A percentile compares a stretch with the other conserved stretches of the same genome.
Conservation (phyloP, 2,329 filamentous ascomycete genomes). For the Apiospora aurea region DNA sequence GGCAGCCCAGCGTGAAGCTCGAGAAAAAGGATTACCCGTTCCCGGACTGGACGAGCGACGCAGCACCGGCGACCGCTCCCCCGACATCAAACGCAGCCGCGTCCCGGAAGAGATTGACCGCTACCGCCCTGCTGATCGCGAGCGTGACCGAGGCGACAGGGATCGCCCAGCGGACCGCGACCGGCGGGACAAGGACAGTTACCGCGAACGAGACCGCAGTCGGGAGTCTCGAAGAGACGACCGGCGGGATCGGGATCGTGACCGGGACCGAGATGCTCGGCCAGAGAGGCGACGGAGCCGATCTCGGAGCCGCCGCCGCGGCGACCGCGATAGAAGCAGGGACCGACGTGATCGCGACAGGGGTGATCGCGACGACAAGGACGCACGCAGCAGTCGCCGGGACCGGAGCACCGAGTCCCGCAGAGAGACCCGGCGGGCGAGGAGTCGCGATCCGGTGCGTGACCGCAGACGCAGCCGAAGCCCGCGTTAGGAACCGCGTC, state of each 20-base stretch:
- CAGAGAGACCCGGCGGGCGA: constrained; percentile 31
- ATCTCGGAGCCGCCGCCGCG: constrained; percentile 43
- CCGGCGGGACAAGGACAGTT: background rate
- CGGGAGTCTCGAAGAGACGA: constrained; percentile 32
- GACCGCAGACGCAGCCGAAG: constrained; percentile 36
- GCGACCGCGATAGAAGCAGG: constrained; percentile 42
- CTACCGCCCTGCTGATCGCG: constrained; percentile 26
- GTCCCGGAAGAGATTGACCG: constrained; percentile 51
- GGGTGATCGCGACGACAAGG: constrained; percentile 39
- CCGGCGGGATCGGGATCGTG: constrained; percentile 35
- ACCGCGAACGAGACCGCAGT: constrained; percentile 32
- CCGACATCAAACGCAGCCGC: constrained; percentile 48
- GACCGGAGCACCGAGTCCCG: constrained; percentile 31
- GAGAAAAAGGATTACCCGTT: constrained; percentile 63
- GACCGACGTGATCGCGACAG: constrained; percentile 44
- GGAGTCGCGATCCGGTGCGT: constrained; percentile 33
- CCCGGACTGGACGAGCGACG: constrained; percentile 64
- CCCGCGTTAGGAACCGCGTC: constrained; percentile 34
- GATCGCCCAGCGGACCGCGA: constrained; percentile 23
- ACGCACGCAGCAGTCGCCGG: constrained; percentile 39
- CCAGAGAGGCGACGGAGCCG: constrained; percentile 34
- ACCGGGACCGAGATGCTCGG: constrained; percentile 40
- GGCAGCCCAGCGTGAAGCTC: constrained; percentile 66
- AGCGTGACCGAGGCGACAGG: constrained; percentile 30
- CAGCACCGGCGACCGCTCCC: constrained; percentile 52